Evolutionary conservation across 345 rosid species (phyloP).

Genomic region (Syzygium aqueum): DNA sequence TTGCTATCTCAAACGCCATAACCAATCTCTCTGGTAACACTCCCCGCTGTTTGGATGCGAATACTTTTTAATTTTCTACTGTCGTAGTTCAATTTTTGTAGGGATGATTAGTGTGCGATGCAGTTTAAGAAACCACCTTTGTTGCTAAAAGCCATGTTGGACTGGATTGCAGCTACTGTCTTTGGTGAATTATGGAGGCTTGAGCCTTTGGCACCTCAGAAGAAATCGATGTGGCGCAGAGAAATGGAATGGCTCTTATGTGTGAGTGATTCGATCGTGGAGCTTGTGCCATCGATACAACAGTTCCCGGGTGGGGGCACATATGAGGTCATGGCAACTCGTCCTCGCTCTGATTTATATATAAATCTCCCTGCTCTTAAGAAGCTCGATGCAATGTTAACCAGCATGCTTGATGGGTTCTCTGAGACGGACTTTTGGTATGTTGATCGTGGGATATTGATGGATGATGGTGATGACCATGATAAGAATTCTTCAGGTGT

Average conservation of each 20-base stretch:
- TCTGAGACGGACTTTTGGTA: constrained; percentile 75
- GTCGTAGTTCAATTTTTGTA: neutral
- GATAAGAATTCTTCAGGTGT: constrained; percentile 34
- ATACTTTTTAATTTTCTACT: neutral
- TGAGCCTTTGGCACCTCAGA: constrained; percentile 74
- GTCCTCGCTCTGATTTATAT: constrained; percentile 81
- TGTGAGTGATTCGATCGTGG: constrained; percentile 92
- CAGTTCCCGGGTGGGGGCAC: constrained; percentile 91
- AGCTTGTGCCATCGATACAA: constrained; percentile 88
- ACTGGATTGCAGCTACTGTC: constrained; percentile 57
- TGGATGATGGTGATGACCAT: constrained; percentile 48
- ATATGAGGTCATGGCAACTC: constrained; percentile 83
- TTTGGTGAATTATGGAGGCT: constrained; percentile 96
- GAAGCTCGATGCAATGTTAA: constrained; percentile 93
- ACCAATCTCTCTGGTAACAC: constrained; percentile 88
- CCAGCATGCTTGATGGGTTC: constrained; percentile 72
- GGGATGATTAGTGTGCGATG: neutral
- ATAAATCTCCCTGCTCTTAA: constrained; percentile 91
- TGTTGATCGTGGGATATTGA: constrained; percentile 75
- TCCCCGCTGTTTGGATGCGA: neutral
- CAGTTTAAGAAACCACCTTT: neutral
- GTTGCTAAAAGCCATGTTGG: neutral
- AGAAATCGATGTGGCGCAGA: constrained; percentile 88
- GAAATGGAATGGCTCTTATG: constrained; percentile 96
- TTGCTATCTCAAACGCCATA: constrained; percentile 95